These are phyloP conservation scores for Mycena floridula DNA, from an alignment of 768 basidiomycete species.

Conservation along the genomic window DNA sequence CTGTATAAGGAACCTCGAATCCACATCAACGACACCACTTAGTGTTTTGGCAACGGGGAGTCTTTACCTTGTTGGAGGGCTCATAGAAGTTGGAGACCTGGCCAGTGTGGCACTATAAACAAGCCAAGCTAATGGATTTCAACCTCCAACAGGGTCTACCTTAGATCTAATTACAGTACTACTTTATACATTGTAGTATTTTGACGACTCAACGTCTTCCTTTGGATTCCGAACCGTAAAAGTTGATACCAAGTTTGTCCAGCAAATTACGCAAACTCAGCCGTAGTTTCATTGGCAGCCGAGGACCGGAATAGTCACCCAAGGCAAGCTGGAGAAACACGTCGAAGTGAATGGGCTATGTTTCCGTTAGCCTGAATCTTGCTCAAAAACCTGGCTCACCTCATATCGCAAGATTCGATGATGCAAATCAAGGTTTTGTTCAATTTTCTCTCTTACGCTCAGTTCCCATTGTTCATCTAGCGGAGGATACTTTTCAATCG, in stretches of 20 bases:
- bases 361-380: too few species aligned
- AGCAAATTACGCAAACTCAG: too few species aligned
- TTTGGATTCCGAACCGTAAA: slow-evolving; percentile 34
- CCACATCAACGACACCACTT: slow-evolving; percentile 18
- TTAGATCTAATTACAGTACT: not conserved
- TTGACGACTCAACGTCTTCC: too few species aligned
- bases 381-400: slow-evolving; percentile 26
- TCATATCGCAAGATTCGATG: slow-evolving; percentile 60
- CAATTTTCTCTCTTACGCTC: slow-evolving; percentile 34
- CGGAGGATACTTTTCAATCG: slow-evolving; percentile 16
- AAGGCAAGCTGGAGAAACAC: slow-evolving; percentile 41
- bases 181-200: slow-evolving; percentile 5
- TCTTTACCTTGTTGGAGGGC: slow-evolving; percentile 88
- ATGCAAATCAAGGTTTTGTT: slow-evolving; percentile 40
- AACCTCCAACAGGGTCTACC: slow-evolving; percentile 9
- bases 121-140: not conserved
- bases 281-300: too few species aligned
- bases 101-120: slow-evolving; percentile 57
- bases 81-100: slow-evolving; percentile 86
- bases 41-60: slow-evolving; percentile 89
- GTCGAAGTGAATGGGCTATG: slow-evolving; percentile 54
- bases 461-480: slow-evolving; percentile 37
- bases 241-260: slow-evolving; percentile 55
- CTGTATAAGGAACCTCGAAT: slow-evolving; percentile 42
- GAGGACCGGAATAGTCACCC: too few species aligned